Conservation (phyloP, 2,329 filamentous ascomycete genomes). For the Lachnellula occidentalis region DNA sequence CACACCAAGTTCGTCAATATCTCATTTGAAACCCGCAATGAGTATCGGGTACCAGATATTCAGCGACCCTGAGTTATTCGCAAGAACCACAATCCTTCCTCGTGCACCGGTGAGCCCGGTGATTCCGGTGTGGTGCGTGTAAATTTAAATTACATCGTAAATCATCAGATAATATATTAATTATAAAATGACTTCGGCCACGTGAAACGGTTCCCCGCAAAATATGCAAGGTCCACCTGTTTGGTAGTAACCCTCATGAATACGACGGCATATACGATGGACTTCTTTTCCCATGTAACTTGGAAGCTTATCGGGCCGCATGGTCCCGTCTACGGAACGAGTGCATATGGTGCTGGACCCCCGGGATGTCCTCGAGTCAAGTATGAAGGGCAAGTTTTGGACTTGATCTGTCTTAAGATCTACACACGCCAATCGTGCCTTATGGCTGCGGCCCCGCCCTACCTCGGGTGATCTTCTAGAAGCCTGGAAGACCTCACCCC, state of each 20-base stretch:
- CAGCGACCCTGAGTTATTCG: not conserved
- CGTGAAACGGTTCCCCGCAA: constrained; percentile 1
- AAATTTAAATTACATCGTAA: no score
- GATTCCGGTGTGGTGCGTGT: not conserved
- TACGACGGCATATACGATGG: no score
- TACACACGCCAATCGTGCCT: not conserved
- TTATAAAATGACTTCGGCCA: not conserved
- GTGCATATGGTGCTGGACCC: not conserved
- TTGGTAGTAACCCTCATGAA: not conserved
- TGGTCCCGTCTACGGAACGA: no score
- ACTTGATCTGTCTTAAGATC: not conserved
- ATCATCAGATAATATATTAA: not conserved
- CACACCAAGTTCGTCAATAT: not conserved
- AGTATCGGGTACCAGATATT: not conserved
- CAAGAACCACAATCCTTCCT: not conserved
- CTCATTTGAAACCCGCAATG: not conserved
- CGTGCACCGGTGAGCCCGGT: not conserved
- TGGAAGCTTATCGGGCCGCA: no score
- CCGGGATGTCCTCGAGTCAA: not conserved
- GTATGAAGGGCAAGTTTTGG: not conserved
- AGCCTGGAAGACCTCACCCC: not conserved
- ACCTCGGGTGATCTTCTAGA: not conserved
- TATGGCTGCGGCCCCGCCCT: not conserved
- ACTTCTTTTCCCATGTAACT: no score
- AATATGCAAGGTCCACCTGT: not conserved